Evolutionary conservation across 169 alveolate genomes (phyloP).

Genomic region (Miamiensis avidus): DNA sequence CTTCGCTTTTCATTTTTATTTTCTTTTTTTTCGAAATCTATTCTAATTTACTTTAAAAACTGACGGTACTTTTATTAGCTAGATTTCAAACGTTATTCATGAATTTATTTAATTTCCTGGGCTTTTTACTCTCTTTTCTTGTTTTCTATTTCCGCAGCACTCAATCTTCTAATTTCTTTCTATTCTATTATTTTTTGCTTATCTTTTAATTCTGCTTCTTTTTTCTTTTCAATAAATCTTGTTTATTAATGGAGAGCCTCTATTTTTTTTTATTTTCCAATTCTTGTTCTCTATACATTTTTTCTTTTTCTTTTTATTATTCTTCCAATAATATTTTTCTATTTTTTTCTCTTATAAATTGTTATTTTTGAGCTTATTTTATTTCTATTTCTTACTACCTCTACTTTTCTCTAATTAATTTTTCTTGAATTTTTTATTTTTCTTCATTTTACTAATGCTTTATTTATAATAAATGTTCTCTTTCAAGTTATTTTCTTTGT

Average conservation of each 20-base stretch:
- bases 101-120: neutral
- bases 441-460: neutral
- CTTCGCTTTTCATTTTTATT: too few relatives aligned
- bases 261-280: too few relatives aligned
- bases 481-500: neutral
- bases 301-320: neutral
- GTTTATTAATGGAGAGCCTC: neutral
- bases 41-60: neutral
- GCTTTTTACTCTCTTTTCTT: neutral
- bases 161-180: neutral
- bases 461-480: neutral
- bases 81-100: neutral
- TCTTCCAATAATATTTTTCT: too few relatives aligned
- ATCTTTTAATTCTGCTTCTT: neutral
- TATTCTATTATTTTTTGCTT: neutral
- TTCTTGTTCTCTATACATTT: neutral
- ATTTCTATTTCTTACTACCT: neutral
- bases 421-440: neutral
- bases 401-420: neutral
- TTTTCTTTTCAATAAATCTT: neutral
- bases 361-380: too few relatives aligned
- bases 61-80: neutral
- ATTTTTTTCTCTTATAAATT: neutral
- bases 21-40: neutral
- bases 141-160: neutral